These are phyloP conservation scores for Chlamydomonas asymmetrica DNA, from an alignment of 139 green algal species.

Conservation along the genomic window DNA sequence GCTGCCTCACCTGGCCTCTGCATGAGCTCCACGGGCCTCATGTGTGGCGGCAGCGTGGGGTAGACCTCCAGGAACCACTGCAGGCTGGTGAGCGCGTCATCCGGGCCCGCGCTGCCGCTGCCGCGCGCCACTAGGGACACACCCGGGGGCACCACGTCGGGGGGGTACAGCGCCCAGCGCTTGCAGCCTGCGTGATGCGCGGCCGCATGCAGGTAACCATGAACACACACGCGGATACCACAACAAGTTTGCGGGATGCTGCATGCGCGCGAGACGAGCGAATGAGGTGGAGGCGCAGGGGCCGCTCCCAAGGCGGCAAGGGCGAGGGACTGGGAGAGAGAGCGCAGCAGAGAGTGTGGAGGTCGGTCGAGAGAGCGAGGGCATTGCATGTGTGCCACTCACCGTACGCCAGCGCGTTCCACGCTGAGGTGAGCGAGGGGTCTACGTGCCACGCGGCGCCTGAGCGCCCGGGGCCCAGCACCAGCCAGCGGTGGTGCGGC, in stretches of 20 bases:
- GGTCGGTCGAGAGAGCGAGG: not conserved
- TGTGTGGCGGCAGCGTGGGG: constrained; percentile 21
- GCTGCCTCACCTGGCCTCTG: constrained; percentile 33
- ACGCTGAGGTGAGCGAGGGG: constrained; percentile 88
- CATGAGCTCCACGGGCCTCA: constrained; percentile 42
- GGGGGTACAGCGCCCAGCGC: constrained; percentile 57
- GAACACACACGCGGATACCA: too few species aligned
- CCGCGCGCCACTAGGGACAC: constrained; percentile 18
- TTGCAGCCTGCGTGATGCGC: constrained; percentile 34
- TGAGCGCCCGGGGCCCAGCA: constrained; percentile 76
- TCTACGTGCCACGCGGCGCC: constrained; percentile 81
- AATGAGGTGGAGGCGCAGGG: not conserved
- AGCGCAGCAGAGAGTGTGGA: too few species aligned
- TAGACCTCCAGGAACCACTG: constrained; percentile 56
- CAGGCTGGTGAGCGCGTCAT: constrained; percentile 30
- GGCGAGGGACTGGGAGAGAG: not conserved
- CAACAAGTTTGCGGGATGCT: not conserved
- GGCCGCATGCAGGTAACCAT: too few species aligned
- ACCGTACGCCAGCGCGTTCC: constrained; percentile 90
- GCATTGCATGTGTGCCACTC: not conserved
- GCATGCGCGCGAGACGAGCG: too few species aligned
- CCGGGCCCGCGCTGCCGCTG: constrained; percentile 12
- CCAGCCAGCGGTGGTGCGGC: constrained; percentile 82
- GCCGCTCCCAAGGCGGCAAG: not conserved
- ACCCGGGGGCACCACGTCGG: constrained; percentile 30